Percentiles rank a stretch among this genome's conserved stretches.
Conservation (phyloP, 1,284 basidiomycete species). For the Cutaneotrichosporon spelunceum region DNA sequence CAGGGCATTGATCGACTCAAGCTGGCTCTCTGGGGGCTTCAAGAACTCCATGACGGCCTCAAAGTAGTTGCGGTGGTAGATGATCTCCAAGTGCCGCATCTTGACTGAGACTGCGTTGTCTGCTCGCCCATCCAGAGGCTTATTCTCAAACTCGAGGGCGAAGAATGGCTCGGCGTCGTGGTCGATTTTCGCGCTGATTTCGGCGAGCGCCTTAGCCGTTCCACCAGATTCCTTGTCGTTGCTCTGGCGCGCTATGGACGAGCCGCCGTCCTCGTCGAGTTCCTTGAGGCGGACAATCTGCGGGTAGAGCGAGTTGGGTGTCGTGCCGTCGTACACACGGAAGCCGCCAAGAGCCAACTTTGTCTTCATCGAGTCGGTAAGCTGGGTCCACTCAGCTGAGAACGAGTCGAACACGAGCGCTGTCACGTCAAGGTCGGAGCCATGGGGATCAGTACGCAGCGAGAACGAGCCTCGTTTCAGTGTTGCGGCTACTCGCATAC, state of each 20-base stretch:
- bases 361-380: conserved; percentile 79
- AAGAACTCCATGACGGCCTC: conserved; percentile 92
- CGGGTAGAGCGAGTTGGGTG: conserved; percentile 73
- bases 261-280: conserved; percentile 27
- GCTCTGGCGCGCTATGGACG: conserved; percentile 23
- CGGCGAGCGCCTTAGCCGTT: conserved; percentile 36
- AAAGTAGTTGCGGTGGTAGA: conserved; percentile 92
- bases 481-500: conserved; percentile 70
- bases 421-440: conserved; percentile 66
- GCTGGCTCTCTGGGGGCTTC: conserved; percentile 88
- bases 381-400: conserved; percentile 77
- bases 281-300: conserved; percentile 91
- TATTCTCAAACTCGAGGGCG: conserved; percentile 85
- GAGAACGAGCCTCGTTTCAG: conserved; percentile 84
- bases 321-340: conserved; percentile 88
- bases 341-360: conserved; percentile 83
- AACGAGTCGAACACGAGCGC: conserved; percentile 87
- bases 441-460: conserved; percentile 67
- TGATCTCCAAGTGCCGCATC: conserved; percentile 96
- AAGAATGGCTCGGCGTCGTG: conserved; percentile 74
- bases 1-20: conserved; percentile 90
- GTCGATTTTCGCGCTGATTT: conserved; percentile 42
- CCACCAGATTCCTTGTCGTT: conserved; percentile 32
- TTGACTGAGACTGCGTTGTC: conserved; percentile 85
- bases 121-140: conserved; percentile 87